Evolutionary conservation across 169 alveolate species (phyloP).

Genomic region (Eimeria zaria): DNA sequence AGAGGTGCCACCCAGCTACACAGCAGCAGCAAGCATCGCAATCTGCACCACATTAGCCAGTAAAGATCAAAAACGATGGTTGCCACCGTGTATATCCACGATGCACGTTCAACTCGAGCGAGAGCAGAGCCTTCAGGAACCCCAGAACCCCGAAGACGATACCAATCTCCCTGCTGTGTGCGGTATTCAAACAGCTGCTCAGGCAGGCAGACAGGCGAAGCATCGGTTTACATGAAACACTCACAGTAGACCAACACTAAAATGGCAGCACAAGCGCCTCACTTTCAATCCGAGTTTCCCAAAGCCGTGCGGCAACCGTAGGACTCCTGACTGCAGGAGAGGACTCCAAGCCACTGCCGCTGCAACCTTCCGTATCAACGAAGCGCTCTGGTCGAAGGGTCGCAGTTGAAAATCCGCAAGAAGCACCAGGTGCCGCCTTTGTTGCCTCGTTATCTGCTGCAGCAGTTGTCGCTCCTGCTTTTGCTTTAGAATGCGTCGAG

Average conservation of each 20-base stretch:
- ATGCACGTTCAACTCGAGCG: not conserved
- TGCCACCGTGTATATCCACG: not conserved
- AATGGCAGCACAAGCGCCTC: not conserved
- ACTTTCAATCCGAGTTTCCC: slow-evolving; percentile 43
- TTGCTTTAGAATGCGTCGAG: not conserved
- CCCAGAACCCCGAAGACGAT: not conserved
- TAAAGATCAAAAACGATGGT: not conserved
- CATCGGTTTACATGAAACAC: not conserved
- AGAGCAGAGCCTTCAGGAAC: not conserved
- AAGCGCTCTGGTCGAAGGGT: not conserved
- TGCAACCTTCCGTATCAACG: slow-evolving; percentile 14
- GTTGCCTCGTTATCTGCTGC: not conserved
- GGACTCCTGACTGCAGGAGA: slow-evolving; percentile 16
- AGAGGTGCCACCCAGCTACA: slow-evolving; percentile 43
- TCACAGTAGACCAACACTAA: not conserved
- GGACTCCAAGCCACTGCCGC: slow-evolving; percentile 20
- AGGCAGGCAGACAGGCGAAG: not conserved
- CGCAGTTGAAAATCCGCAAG: not conserved
- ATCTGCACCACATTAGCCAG: slow-evolving; percentile 32
- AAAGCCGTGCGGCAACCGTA: slow-evolving; percentile 25
- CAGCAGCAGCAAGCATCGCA: slow-evolving; percentile 73
- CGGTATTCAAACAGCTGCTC: not conserved
- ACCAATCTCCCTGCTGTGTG: not conserved
- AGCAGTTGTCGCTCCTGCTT: slow-evolving; percentile 6
- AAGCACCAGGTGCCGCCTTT: not conserved